These are phyloP conservation scores for Grosmannia huntii DNA, from an alignment of 2,329 filamentous ascomycete species.

Conservation along the genomic window DNA sequence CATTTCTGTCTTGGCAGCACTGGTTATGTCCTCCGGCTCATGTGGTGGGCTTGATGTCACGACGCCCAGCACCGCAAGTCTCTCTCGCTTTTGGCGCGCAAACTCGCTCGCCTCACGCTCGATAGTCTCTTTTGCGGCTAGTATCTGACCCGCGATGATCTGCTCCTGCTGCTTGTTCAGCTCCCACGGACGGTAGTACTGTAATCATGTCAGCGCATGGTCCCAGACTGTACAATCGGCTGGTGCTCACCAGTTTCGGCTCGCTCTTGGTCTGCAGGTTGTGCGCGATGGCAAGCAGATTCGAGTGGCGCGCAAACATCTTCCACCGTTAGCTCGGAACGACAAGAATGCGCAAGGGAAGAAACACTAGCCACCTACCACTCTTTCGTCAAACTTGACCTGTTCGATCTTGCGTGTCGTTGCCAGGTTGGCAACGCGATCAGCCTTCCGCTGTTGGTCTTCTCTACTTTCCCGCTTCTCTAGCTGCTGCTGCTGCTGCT, in stretches of 20 bases:
- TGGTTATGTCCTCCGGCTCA: background rate
- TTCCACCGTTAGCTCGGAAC: slow-evolving; percentile 23
- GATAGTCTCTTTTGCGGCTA: slow-evolving; percentile 49
- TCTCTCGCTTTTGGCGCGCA: slow-evolving; percentile 31
- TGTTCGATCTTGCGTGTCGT: slow-evolving; percentile 55
- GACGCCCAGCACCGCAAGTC: slow-evolving; percentile 24
- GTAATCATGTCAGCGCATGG: background rate
- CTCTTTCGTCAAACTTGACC: slow-evolving; percentile 60
- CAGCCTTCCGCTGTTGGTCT: slow-evolving; percentile 53
- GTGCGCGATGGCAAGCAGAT: slow-evolving; percentile 56
- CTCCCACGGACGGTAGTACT: slow-evolving; percentile 85
- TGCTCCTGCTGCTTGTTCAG: slow-evolving; percentile 56
- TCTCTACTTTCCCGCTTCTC: slow-evolving; percentile 29
- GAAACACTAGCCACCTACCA: slow-evolving; percentile 39
- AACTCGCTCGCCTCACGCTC: slow-evolving; percentile 54
- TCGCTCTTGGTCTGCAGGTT: slow-evolving; percentile 60
- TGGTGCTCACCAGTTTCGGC: slow-evolving; percentile 57
- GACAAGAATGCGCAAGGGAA: background rate
- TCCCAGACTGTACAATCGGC: background rate
- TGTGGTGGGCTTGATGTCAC: background rate
- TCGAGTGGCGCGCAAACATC: slow-evolving; percentile 65
- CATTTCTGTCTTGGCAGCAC: background rate
- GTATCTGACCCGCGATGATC: slow-evolving; percentile 56
- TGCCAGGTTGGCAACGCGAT: slow-evolving; percentile 51
- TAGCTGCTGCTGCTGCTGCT: slow-evolving; percentile 32